These are phyloP conservation scores for Pythium grandisporangium DNA, from an alignment of 352 stramenopile genomes.

Conservation along the genomic window DNA sequence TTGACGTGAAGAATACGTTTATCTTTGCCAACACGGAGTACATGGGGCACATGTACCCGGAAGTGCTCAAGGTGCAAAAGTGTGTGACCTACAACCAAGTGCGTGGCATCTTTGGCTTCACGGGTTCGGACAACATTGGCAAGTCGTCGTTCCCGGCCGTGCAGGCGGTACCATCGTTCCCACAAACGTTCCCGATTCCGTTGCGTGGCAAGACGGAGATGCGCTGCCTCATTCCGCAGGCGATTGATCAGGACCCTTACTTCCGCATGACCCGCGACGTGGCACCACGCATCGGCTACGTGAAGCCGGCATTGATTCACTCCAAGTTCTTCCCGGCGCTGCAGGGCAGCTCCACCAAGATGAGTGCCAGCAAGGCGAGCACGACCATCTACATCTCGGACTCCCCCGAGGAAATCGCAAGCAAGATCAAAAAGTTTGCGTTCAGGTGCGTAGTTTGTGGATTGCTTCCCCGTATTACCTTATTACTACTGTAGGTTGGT, in stretches of 20 bases:
- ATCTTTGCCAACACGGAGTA: slow-evolving; percentile 99
- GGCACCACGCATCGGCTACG: slow-evolving; percentile 93
- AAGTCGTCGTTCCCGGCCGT: slow-evolving; percentile 98
- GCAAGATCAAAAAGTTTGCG: slow-evolving; percentile 86
- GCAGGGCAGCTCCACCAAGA: slow-evolving; percentile 96
- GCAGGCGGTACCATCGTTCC: slow-evolving; percentile 97
- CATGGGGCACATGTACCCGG: slow-evolving; percentile 98
- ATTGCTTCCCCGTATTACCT: neutral
- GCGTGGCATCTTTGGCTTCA: slow-evolving; percentile 99
- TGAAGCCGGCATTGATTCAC: slow-evolving; percentile 97
- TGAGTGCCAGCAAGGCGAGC: slow-evolving; percentile 95
- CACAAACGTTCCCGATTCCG: slow-evolving; percentile 93
- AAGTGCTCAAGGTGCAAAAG: slow-evolving; percentile 99
- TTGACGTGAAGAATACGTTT: slow-evolving; percentile 97
- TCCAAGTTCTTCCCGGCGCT: slow-evolving; percentile 99
- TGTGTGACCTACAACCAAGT: slow-evolving; percentile 96
- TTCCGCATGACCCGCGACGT: slow-evolving; percentile 99
- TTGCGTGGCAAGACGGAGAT: slow-evolving; percentile 84
- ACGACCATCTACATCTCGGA: slow-evolving; percentile 99
- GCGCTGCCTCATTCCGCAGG: slow-evolving; percentile 98
- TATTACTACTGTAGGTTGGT: slow-evolving; percentile 1
- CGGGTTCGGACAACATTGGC: slow-evolving; percentile 96
- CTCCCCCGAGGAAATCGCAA: slow-evolving; percentile 93
- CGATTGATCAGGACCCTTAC: slow-evolving; percentile 99
- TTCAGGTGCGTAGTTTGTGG: slow-evolving; percentile 38